Percentiles rank a stretch among this genome's conserved stretches.
Evolutionary conservation across 768 basidiomycete species (phyloP).

Genomic region (Lactifluus volemus): DNA sequence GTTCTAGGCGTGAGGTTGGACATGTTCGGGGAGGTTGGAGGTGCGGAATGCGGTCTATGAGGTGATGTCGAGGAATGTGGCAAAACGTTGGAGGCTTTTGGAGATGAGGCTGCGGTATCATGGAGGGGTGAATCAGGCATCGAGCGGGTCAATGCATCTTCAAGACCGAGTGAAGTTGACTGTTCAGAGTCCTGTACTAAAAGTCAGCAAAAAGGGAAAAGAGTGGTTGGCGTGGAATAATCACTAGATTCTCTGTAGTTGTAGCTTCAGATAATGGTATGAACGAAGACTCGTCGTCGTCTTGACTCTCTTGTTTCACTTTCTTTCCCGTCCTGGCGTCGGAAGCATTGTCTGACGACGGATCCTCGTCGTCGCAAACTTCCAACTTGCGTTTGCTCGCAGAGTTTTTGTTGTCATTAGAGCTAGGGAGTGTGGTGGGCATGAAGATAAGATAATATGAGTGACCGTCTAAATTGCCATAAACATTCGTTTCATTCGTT

Average conservation of each 20-base stretch:
- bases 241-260: not conserved
- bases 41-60: slow-evolving; percentile 2
- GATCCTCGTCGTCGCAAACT: not conserved
- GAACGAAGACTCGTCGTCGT: not conserved
- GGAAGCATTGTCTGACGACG: not conserved
- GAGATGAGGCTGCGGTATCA: not conserved
- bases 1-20: not conserved
- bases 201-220: not conserved
- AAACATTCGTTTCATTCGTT: not conserved
- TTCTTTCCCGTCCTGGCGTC: not conserved
- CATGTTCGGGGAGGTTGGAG: slow-evolving; percentile 4
- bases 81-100: not conserved
- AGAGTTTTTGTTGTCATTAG: not conserved
- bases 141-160: not conserved
- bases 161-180: not conserved
- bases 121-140: not conserved
- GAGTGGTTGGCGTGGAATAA: not conserved
- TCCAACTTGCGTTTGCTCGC: slow-evolving; percentile 8
- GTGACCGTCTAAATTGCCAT: not conserved
- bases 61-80: slow-evolving; percentile 1
- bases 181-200: not conserved
- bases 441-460: not conserved
- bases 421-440: not conserved
- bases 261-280: not conserved
- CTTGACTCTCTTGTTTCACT: not conserved